These are phyloP conservation scores for Bruguiera hainesii DNA, from an alignment of 441 rosid species.

Conservation along the genomic window DNA sequence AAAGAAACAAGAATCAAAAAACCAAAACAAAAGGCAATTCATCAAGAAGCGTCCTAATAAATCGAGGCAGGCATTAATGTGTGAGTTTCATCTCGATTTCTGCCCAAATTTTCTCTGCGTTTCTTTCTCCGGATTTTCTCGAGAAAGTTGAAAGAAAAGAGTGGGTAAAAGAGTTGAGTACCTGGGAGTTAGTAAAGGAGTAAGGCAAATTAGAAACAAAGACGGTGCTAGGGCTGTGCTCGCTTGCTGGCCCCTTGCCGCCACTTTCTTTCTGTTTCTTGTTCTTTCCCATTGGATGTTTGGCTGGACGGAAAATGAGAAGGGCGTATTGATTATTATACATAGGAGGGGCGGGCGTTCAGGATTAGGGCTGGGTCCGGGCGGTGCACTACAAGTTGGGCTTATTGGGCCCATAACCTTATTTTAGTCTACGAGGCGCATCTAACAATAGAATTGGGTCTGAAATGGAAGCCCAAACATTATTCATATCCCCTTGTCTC, in stretches of 20 bases:
- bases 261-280: slow-evolving; percentile 29
- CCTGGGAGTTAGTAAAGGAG: slow-evolving; percentile 81
- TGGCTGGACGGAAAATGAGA: slow-evolving; percentile 1
- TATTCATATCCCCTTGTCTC: no score
- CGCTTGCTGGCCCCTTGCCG: slow-evolving; percentile 17
- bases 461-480: no score
- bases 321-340: neutral
- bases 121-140: neutral
- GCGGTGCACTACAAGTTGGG: no score
- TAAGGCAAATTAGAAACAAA: slow-evolving; percentile 83
- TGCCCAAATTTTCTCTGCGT: no score
- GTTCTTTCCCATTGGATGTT: slow-evolving; percentile 53
- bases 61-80: neutral
- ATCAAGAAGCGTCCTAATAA: neutral
- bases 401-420: no score
- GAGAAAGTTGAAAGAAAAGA: slow-evolving; percentile 9
- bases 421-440: no score
- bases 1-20: no score
- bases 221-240: slow-evolving; percentile 66
- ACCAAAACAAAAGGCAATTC: neutral
- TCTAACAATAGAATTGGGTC: no score
- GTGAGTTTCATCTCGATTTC: neutral
- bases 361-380: neutral
- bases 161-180: slow-evolving; percentile 13
- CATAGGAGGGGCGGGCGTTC: neutral